Evolutionary conservation across 441 rosid genomes (phyloP).

Genomic region (Dalechampia spathulata): DNA sequence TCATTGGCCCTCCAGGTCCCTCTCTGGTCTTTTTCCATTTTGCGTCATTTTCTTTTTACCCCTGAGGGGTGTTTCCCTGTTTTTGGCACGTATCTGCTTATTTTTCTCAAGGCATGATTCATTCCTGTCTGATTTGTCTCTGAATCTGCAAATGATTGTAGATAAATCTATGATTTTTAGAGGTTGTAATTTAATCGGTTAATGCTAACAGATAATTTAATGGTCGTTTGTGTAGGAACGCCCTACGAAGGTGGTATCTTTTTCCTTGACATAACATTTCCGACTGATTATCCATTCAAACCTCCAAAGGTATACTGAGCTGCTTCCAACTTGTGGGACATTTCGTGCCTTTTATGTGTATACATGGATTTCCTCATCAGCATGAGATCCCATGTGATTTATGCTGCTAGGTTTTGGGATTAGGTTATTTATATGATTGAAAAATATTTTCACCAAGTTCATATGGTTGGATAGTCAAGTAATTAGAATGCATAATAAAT

Average conservation of each 20-base stretch:
- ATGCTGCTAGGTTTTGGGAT: background rate
- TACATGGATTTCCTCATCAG: background rate
- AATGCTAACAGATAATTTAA: conserved; percentile 6
- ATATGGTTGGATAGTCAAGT: no score
- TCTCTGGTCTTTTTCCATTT: background rate
- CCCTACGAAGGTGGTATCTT: conserved; percentile 79
- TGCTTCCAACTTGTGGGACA: background rate
- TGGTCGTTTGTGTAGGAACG: conserved; percentile 48
- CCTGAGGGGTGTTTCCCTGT: no score
- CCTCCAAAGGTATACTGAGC: conserved; percentile 67
- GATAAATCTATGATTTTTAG: no score
- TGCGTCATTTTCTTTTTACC: no score
- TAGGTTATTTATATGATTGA: background rate
- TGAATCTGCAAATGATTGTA: no score
- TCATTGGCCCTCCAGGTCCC: conserved; percentile 69
- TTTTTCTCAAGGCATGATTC: no score
- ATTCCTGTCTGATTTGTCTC: no score
- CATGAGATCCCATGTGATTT: background rate
- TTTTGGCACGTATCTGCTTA: no score
- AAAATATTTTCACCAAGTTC: background rate
- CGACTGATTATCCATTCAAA: conserved; percentile 78
- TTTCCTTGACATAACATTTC: conserved; percentile 72
- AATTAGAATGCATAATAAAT: no score
- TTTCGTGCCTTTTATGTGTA: background rate
- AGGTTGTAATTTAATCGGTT: no score